Conservation (phyloP, 1,284 basidiomycete species). For the Trichosporon faecale region DNA sequence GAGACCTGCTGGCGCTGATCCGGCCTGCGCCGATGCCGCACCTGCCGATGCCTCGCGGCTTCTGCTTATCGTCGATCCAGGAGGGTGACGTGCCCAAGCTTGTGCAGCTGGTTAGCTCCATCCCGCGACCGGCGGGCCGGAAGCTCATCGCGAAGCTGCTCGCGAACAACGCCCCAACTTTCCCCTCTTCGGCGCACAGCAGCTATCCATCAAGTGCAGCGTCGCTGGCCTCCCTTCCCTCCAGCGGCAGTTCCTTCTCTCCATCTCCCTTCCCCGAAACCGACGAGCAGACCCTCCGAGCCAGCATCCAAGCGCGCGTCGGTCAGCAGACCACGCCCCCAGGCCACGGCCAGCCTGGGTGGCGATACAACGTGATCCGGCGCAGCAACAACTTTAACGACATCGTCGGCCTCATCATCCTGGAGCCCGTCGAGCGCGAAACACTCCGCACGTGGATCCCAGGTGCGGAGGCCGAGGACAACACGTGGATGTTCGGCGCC, state of each 20-base stretch:
- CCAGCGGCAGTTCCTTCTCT: background rate
- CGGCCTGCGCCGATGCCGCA: background rate
- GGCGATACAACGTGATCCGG: slow-evolving; percentile 1
- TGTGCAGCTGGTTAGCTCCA: background rate
- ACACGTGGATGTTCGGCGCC: slow-evolving; percentile 8
- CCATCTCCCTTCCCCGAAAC: slow-evolving; percentile 4
- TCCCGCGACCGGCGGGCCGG: background rate
- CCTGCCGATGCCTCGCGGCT: slow-evolving; percentile 3
- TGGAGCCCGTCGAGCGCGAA: slow-evolving; percentile 1
- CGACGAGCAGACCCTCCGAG: background rate
- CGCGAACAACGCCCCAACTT: background rate
- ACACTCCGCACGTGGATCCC: background rate
- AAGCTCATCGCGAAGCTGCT: slow-evolving; percentile 8
- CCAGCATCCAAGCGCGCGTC: background rate
- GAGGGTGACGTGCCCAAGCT: background rate
- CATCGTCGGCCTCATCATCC: background rate
- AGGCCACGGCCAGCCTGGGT: background rate
- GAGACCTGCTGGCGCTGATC: background rate
- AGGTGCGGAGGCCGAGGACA: background rate
- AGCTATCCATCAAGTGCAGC: background rate
- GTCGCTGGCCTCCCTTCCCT: background rate
- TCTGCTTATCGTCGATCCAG: slow-evolving; percentile 3
- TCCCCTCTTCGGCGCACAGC: background rate
- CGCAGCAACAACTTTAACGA: slow-evolving; percentile 4
- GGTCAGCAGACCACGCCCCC: background rate